Evolutionary conservation across 805 yeast species (phyloP), one percentile per base, ranked within the genome.

Genomic region (Candida ascalaphidarum): DNA sequence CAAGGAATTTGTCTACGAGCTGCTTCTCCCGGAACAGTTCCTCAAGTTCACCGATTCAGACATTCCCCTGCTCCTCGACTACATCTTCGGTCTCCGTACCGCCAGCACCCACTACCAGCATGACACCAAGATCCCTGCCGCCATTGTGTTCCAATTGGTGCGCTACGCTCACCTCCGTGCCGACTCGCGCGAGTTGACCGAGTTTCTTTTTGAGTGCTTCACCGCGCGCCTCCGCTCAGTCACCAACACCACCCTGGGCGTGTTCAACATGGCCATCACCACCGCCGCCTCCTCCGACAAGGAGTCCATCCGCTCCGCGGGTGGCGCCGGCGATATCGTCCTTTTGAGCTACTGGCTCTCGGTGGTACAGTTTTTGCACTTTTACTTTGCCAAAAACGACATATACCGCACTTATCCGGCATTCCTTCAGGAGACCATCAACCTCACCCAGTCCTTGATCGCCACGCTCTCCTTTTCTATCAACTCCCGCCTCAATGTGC

Each of bases 261-360:
- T 71, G 8, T 65, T 68, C 35, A 59, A 66, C 23, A 56, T 61
- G 58, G 61, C 60, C 4, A 36, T 48, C 10, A 14, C 22, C 11
- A 31, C 35, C 5, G 22, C 34, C 10, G 34, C 33, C 35, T 11
- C 16, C 7, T 18, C 40, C 18, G n/a, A n/a, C n/a, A n/a, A n/a
- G n/a, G n/a, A n/a, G n/a, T 6, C 6, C 8, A 17, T 17, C 8
- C 6, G 8, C 18, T 8, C 18, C 8, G 35, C 37, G 4, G 48
- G 47, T 4, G 64, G 60, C 5, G 54, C 65, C 19, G 80, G 77
- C 18, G 89, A 81, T 45, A 77, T 81, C 31, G 81, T 81, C 11
- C 47, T 68, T 22, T 67, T 79, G 36, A 79, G 94, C 28, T 89
- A 85, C 50, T 92, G 97, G 97, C 68, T 92, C 21, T 77, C 95